Conservation (phyloP, 192 early-diverging fungal species). For the Chytriomyces sp. region DNA sequence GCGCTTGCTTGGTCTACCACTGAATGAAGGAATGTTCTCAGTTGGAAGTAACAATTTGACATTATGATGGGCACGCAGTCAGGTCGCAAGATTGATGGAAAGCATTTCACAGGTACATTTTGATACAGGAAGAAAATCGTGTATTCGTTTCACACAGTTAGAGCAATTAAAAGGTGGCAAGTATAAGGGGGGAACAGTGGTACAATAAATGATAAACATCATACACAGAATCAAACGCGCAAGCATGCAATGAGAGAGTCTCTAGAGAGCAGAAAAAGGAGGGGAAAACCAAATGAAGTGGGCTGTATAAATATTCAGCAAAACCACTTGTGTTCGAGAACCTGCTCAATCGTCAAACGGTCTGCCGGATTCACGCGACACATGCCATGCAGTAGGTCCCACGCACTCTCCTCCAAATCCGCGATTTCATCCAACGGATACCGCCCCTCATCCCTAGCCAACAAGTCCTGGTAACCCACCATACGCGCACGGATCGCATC, state of each 20-base stretch:
- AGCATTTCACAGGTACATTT: too few species aligned
- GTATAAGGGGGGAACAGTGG: neutral
- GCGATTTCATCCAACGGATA: neutral
- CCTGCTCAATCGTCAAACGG: constrained; percentile 4
- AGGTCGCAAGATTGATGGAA: too few species aligned
- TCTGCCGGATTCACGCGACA: constrained; percentile 1
- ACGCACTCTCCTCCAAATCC: neutral
- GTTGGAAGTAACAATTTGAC: too few species aligned
- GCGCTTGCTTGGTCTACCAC: too few species aligned
- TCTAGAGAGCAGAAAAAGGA: neutral
- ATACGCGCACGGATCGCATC: neutral
- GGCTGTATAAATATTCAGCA: neutral
- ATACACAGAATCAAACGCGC: neutral
- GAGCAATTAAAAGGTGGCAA: too few species aligned
- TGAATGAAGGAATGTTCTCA: too few species aligned
- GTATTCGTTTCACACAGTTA: too few species aligned
- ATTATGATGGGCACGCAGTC: too few species aligned
- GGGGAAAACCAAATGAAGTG: too few species aligned
- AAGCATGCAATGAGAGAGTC: neutral
- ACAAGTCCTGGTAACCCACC: constrained; percentile 3
- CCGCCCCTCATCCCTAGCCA: neutral
- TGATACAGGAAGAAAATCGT: too few species aligned
- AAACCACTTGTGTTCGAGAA: constrained; percentile 14
- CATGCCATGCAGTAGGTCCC: constrained; percentile 17
- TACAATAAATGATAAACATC: neutral